Base-by-base conservation (phyloP, 805 yeast genomes). In the Yamadazyma phyllophila region DNA sequence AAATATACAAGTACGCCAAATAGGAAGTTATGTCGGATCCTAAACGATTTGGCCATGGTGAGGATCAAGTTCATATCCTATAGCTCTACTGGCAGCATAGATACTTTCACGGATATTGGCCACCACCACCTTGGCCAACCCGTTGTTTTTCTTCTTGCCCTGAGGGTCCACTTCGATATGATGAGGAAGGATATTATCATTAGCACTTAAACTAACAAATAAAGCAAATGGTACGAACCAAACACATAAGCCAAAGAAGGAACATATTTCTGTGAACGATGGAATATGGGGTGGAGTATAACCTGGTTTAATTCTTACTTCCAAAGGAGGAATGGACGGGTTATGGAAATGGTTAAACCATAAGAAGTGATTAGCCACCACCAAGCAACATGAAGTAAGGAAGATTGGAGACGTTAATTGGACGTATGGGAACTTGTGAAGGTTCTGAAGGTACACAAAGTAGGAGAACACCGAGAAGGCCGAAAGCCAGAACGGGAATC, bases 141-240 rank as follows among this genome's bases (percentile, higher is more conserved):
- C 91, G 47, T 51, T 66, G 62, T 53, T 69, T 58, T 50, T 59
- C 51, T 68, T 52, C 29, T 53, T 53, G 16, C 50, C 54, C 15
- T 58, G 54, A 13, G 63, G 61, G 14, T 64, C 62, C 11, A 29
- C 30, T 45, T 59, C 70, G 40, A 66, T 46, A 47, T 70, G 71
- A 49, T 67, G 73, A 7, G 99, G 99, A 36, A 94, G 74, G 14
- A 86, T 81, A 58, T 88, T 85, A 59, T 94, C 99, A 51, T 88
- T 87, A 1, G 97, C 97, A 60, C 95, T 87, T 48, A 94, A 72
- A 26, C 96, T 85, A 13, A 94, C 92, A 64, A 94, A 92, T 46
- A 94, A 73, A 3, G 96, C 83, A 63, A 94, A 89, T 29, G 99
- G 99, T 26, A 94, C 79, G 48, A 92, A 76, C 99, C 99, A 94